Conservation (phyloP, 257 asterid genomes). For the Perilla frutescens region DNA sequence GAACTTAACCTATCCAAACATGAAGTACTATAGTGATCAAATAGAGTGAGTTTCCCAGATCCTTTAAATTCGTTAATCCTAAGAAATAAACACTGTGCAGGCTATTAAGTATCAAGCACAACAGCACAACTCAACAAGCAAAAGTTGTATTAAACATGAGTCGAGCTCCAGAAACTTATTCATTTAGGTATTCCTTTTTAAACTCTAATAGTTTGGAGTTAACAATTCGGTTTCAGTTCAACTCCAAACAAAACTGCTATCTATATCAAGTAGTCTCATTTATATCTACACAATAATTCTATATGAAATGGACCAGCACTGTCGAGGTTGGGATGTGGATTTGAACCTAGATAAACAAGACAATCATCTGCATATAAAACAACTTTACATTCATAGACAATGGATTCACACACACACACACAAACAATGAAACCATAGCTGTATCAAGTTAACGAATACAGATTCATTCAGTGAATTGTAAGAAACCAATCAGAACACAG, state of each 20-base stretch:
- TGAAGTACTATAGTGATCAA: not conserved
- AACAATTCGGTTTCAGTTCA: slow-evolving; percentile 8
- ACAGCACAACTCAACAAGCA: not conserved
- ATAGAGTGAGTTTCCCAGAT: not conserved
- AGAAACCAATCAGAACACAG: not conserved
- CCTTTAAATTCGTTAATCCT: not conserved
- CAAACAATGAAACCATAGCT: not conserved
- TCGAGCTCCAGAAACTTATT: slow-evolving; percentile 20
- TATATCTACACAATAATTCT: not conserved
- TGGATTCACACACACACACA: not conserved
- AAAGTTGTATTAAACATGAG: slow-evolving; percentile 9
- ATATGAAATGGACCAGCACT: not conserved
- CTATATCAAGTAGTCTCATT: not conserved
- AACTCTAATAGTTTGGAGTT: not conserved
- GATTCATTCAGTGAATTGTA: not conserved
- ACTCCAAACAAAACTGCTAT: slow-evolving; percentile 14
- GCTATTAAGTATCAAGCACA: not conserved
- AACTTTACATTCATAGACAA: not conserved
- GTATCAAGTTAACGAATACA: not conserved
- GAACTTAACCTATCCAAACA: not conserved
- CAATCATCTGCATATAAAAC: slow-evolving; percentile 6
- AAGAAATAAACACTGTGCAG: not conserved
- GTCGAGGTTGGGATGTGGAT: not conserved
- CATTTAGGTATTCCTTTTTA: not conserved
- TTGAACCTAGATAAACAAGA: not conserved